These are phyloP conservation scores for Lyophyllum decastes DNA, from an alignment of 768 basidiomycete genomes.

Conservation along the genomic window DNA sequence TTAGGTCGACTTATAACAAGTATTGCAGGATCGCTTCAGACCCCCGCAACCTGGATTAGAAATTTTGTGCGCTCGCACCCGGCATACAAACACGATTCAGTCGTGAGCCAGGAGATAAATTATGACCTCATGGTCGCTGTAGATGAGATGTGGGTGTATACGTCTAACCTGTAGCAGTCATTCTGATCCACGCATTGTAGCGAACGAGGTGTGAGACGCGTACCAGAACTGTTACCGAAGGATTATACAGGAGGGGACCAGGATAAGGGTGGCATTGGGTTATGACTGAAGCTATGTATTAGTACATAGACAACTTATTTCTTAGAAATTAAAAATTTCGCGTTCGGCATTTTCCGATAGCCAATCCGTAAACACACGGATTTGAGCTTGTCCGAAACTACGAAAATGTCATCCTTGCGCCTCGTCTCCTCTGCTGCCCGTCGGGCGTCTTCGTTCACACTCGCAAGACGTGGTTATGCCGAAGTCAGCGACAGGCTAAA, in stretches of 20 bases:
- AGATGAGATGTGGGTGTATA: slow-evolving; percentile 80
- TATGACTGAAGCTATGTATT: slow-evolving; percentile 18
- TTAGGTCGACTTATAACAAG: background rate
- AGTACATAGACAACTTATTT: background rate
- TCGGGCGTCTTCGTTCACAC: slow-evolving; percentile 50
- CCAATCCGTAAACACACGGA: slow-evolving; percentile 45
- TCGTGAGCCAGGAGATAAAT: slow-evolving; percentile 88
- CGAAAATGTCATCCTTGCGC: slow-evolving; percentile 75
- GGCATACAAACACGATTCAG: slow-evolving; percentile 90
- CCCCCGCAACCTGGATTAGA: slow-evolving; percentile 92
- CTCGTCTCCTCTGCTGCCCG: slow-evolving; percentile 65
- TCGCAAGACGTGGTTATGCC: slow-evolving; percentile 85
- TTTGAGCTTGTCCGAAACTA: slow-evolving; percentile 22
- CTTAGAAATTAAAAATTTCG: slow-evolving; percentile 2
- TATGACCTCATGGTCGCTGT: slow-evolving; percentile 89
- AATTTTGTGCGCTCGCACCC: slow-evolving; percentile 90
- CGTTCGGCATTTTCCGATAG: slow-evolving; percentile 22
- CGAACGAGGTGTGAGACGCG: slow-evolving; percentile 66
- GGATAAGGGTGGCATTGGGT: slow-evolving; percentile 46
- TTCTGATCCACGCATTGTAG: slow-evolving; percentile 33
- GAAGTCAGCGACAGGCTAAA: slow-evolving; percentile 90
- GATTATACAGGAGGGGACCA: slow-evolving; percentile 52
- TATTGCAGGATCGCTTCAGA: slow-evolving; percentile 68
- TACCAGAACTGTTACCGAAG: slow-evolving; percentile 62
- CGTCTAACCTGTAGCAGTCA: background rate